phyloP scores from a whole-genome alignment of 139 green algal genomes.

The Chlorella sp. region DNA sequence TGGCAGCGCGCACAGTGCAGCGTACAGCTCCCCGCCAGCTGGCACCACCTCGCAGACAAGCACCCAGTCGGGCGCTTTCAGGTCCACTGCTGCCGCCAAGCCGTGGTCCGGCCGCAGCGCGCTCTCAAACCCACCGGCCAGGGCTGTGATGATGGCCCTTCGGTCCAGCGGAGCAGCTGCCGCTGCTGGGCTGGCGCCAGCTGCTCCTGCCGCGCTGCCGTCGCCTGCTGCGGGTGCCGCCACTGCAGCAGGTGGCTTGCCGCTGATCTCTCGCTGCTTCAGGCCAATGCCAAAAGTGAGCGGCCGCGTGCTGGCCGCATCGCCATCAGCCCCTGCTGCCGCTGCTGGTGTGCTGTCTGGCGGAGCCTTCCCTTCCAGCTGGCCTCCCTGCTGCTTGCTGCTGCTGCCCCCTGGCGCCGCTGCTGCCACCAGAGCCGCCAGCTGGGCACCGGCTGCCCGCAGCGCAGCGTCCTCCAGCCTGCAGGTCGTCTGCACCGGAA shows the following conservation, averaged over 20 bases:
- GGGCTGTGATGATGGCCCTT: slow-evolving; percentile 1
- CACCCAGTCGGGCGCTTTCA: slow-evolving; percentile 13
- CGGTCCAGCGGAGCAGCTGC: neutral
- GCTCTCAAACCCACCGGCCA: slow-evolving; percentile 7
- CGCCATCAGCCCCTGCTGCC: neutral
- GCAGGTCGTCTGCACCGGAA: slow-evolving; percentile 14
- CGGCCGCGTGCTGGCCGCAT: neutral
- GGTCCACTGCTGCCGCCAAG: slow-evolving; percentile 5
- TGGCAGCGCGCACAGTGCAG: slow-evolving; percentile 11
- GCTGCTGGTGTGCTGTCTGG: neutral
- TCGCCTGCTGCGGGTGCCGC: no score
- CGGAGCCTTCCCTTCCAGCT: no score
- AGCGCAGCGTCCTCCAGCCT: neutral
- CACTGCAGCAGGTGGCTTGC: neutral
- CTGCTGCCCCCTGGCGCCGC: neutral
- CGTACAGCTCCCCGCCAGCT: slow-evolving; percentile 3
- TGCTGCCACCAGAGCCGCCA: slow-evolving; percentile 13
- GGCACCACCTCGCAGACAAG: slow-evolving; percentile 28
- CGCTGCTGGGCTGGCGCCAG: neutral
- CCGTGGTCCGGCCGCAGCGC: slow-evolving; percentile 17
- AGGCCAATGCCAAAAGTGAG: slow-evolving; percentile 22
- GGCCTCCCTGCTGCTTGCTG: neutral
- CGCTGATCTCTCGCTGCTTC: neutral
- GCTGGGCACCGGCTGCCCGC: neutral
- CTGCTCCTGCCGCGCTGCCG: neutral